Evolutionary conservation across 345 rosid genomes (phyloP), one percentile per base, ranked within the genome.

Genomic region (Lepidium didymum): DNA sequence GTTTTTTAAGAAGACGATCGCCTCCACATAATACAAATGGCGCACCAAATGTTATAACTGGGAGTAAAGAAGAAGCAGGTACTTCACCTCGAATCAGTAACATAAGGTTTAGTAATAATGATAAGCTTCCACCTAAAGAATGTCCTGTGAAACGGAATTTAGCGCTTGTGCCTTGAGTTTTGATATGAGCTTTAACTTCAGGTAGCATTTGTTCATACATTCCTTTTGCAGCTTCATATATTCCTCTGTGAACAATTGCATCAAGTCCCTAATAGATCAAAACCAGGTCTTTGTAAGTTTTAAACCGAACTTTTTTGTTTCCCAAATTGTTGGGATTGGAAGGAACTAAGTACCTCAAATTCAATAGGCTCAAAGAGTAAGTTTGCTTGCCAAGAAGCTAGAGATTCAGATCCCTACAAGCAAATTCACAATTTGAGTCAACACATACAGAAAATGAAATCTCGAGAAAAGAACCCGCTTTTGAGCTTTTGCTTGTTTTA

Each of bases 161-260:
- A 31, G 97, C 89, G 8, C 31, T 43, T 14, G 43, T 60, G 14
- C 96, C 91, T 23, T 64, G 70, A 13, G 86, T 67, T 60, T 81
- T 73, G 10, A 86, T 57, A 73, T 91, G 92, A 12, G 81, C 72
- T 10, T 42, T 78, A 7, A 88, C 84, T 79, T 88, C 92, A 42
- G 97, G 96, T 82, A 91, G 72, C 87, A 86, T 86, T 76, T 88
- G 92, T 40, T 85, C 91, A 64, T 88, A 90, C 47, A 91, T 88
- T n/a, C 97, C 97, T 81, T 88, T 91, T 15, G 97, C 97, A 38
- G 97, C 97, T 77, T 91, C 92, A 34, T 91, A 91, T 44, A 91
- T 91, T 18, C 97, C 97, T 82, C 96, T 84, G 42, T 91, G 97
- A 51, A 86, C 91, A 9, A 73, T 82, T 40, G 80, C 85, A 75